Percentiles rank a stretch among this genome's conserved stretches.
phyloP scores from a whole-genome alignment of 257 asterid species.

The Przewalskia tangutica region DNA sequence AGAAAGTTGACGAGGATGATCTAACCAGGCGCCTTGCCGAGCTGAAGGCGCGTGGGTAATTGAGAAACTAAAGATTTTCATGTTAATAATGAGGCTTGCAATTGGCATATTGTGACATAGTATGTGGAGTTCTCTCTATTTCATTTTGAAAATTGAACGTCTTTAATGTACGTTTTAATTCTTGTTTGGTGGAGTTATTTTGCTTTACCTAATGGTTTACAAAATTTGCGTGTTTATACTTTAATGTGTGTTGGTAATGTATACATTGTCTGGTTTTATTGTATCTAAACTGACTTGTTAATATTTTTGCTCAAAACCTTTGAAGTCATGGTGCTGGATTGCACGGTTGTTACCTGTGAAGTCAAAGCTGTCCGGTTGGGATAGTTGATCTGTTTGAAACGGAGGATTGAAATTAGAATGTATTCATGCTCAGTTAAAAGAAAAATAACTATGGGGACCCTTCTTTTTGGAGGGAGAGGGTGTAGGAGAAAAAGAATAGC shows the following conservation, averaged over 20 bases:
- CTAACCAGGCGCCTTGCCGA: constrained; percentile 91
- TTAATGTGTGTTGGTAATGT: background rate
- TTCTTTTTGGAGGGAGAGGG: background rate
- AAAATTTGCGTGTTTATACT: background rate
- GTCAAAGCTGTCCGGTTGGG: background rate
- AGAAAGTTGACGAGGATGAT: constrained; percentile 92
- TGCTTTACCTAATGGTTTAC: background rate
- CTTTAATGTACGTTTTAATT: background rate
- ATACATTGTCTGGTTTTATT: background rate
- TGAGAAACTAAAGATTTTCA: background rate
- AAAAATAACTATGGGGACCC: background rate
- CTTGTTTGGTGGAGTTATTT: background rate
- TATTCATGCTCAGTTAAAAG: background rate
- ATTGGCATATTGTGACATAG: background rate
- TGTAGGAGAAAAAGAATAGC: background rate
- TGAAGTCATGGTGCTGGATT: background rate
- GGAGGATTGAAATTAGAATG: background rate
- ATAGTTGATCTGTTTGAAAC: background rate
- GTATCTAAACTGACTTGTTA: background rate
- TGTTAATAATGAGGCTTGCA: background rate
- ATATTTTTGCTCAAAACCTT: background rate
- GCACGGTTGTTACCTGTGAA: background rate
- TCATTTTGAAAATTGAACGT: background rate
- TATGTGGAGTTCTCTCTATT: background rate
- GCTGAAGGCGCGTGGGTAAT: constrained; percentile 86